Evolutionary conservation across 345 rosid genomes (phyloP), one percentile per base, ranked within the genome.

Genomic region (Cardamine occulta): DNA sequence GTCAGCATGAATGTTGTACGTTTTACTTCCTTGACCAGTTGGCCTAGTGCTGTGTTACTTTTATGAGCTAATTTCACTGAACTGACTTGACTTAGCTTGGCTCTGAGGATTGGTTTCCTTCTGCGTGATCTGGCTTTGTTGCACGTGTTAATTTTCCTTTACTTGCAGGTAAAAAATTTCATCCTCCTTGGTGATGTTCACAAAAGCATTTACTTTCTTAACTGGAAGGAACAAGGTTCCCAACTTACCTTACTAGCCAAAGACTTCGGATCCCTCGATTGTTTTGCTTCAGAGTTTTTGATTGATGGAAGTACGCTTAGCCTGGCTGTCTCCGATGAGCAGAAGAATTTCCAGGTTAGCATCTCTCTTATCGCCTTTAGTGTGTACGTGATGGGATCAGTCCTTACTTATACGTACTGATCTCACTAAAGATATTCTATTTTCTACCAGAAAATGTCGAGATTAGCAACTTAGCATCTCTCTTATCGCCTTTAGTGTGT

Each of bases 171-270:
- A 63, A 95, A 95, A 84, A 90, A 85, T 85, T 95, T 95, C 81
- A 90, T 95, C 78, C 91, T 95, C 32, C 85, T 92, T 72, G 93
- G 97, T 29, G 98, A 93, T 69, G 78, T 90, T 84, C 97, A 95
- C 83, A 87, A 90, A 83, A 92, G 99, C 81, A 88, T 90, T 76
- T 89, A 89, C 83, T 95, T 95, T 78, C 93, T 95, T 73, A 90
- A 84, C 79, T 95, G 99, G 99, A 95, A 90, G 81, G 99, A 95
- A 82, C 96, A 92, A 81, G 99, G 97, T 61, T 87, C 99, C 78
- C 98, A 92, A 75, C 97, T 95, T 68, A 89, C 60, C 81, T 85
- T 92, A 79, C 81, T 95, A 84, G 97, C 97, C 72, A 95, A 95
- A 83, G 99, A 95, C 84, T 95, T 90, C 45, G 95, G 96, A 55